These are phyloP conservation scores for Pestalotiopsis sp. DNA, from an alignment of 2,329 filamentous ascomycete species.

Conservation along the genomic window DNA sequence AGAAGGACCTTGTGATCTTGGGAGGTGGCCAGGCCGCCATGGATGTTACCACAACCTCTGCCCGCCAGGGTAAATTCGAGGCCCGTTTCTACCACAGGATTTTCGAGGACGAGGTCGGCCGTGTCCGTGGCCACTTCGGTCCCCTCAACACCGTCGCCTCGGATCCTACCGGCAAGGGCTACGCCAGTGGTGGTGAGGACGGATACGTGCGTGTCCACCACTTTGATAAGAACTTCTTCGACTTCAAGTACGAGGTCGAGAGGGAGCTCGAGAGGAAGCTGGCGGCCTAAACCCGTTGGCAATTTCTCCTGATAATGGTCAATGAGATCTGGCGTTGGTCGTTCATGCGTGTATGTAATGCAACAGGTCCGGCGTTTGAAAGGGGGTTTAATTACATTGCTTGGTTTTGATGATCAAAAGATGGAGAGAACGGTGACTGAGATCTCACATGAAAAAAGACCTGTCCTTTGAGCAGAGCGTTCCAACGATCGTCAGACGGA, in stretches of 20 bases:
- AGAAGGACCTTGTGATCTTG: conserved; percentile 97
- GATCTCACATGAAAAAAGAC: conserved; percentile 1
- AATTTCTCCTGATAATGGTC: not conserved
- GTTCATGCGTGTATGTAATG: conserved; percentile 11
- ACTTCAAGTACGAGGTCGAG: conserved; percentile 99
- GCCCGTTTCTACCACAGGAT: conserved; percentile 99
- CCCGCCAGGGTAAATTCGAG: conserved; percentile 98
- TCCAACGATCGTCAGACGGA: not conserved
- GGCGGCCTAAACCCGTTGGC: not conserved
- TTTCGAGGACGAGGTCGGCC: conserved; percentile 97
- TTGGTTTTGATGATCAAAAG: conserved; percentile 7
- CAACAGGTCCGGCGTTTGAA: conserved; percentile 13
- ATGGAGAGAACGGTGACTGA: conserved; percentile 5
- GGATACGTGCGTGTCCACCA: conserved; percentile 98
- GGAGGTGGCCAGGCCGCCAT: conserved; percentile 98
- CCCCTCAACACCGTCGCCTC: conserved; percentile 95
- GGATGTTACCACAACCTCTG: conserved; percentile 94
- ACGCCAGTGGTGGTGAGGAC: conserved; percentile 95
- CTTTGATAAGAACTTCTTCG: conserved; percentile 98
- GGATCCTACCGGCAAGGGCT: conserved; percentile 87
- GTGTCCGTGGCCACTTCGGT: conserved; percentile 96
- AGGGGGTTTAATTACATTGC: conserved; percentile 8
- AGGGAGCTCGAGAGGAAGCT: conserved; percentile 56
- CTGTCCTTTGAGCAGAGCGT: not conserved
- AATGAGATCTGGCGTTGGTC: conserved; percentile 13